phyloP scores from a whole-genome alignment of 768 basidiomycete species.

The Kwoniella sp. region DNA sequence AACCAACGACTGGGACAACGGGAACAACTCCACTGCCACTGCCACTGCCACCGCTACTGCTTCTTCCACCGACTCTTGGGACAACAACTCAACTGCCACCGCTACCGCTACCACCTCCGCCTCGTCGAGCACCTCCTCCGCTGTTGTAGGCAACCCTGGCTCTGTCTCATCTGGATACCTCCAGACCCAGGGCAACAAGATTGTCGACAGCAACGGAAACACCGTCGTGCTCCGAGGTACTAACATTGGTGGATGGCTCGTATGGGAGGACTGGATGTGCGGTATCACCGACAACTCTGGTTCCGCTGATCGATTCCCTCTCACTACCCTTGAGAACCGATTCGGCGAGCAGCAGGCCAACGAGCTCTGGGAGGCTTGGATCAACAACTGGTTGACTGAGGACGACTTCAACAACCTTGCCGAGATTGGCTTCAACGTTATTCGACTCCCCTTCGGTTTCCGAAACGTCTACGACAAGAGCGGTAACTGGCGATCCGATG shows the following conservation, averaged over 20 bases:
- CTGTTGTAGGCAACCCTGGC: constrained; percentile 8
- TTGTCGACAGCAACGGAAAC: constrained; percentile 40
- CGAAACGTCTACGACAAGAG: constrained; percentile 30
- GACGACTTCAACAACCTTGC: constrained; percentile 35
- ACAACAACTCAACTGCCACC: neutral
- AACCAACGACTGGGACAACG: constrained; percentile 4
- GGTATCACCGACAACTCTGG: constrained; percentile 43
- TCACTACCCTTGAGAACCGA: constrained; percentile 31
- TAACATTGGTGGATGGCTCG: constrained; percentile 45
- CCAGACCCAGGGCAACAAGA: constrained; percentile 29
- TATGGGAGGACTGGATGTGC: constrained; percentile 45
- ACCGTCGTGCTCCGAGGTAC: constrained; percentile 33
- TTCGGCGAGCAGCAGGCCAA: constrained; percentile 34
- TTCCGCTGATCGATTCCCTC: constrained; percentile 38
- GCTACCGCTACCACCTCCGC: constrained; percentile 8
- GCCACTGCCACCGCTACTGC: constrained; percentile 9
- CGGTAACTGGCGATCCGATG: constrained; percentile 32
- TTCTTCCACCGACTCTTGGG: constrained; percentile 2
- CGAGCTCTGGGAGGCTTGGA: constrained; percentile 33
- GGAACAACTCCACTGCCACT: constrained; percentile 7
- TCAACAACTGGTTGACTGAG: constrained; percentile 36
- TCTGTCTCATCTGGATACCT: constrained; percentile 31
- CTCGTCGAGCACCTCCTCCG: constrained; percentile 16
- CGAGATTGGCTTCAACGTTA: constrained; percentile 36
- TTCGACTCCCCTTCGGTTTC: constrained; percentile 36